A percentile compares a stretch with the other conserved stretches of the same genome.
Conservation (phyloP, 2,329 filamentous ascomycete species). For the Xylariaceae sp. region DNA sequence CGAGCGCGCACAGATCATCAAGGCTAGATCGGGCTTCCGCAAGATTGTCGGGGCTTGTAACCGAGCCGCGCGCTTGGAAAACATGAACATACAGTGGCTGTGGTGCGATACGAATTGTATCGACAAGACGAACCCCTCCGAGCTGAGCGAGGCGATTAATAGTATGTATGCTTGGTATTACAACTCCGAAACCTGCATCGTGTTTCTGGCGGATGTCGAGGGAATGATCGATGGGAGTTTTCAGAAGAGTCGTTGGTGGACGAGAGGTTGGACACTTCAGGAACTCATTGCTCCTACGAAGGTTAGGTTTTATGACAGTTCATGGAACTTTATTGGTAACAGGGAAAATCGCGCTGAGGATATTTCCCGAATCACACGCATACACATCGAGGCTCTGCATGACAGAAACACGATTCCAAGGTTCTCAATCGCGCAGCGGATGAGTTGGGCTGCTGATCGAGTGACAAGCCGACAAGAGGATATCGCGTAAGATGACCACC, state of each 20-base stretch:
- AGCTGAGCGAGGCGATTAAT: slow-evolving; percentile 37
- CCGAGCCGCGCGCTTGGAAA: slow-evolving; percentile 25
- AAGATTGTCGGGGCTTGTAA: slow-evolving; percentile 34
- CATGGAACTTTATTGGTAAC: slow-evolving; percentile 17
- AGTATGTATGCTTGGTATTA: slow-evolving; percentile 36
- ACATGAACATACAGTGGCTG: slow-evolving; percentile 24
- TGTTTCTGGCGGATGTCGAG: slow-evolving; percentile 32
- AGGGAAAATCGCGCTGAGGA: neutral
- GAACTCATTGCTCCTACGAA: slow-evolving; percentile 22
- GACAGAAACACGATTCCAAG: slow-evolving; percentile 14
- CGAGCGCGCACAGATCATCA: slow-evolving; percentile 15
- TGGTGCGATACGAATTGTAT: slow-evolving; percentile 41
- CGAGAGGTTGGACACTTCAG: slow-evolving; percentile 28
- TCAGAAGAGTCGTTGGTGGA: slow-evolving; percentile 25
- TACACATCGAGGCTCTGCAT: slow-evolving; percentile 20
- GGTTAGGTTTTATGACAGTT: slow-evolving; percentile 24
- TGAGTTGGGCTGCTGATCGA: slow-evolving; percentile 39
- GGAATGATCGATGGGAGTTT: neutral
- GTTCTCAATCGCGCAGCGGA: slow-evolving; percentile 35
- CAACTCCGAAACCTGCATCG: slow-evolving; percentile 33
- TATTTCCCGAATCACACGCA: slow-evolving; percentile 17
- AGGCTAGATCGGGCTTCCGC: slow-evolving; percentile 29
- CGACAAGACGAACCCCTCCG: slow-evolving; percentile 34
- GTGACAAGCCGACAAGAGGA: slow-evolving; percentile 38
- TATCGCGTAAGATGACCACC: no score